phyloP scores from a whole-genome alignment of 2,329 filamentous ascomycete species.

The Diaporthe citriasiana region DNA sequence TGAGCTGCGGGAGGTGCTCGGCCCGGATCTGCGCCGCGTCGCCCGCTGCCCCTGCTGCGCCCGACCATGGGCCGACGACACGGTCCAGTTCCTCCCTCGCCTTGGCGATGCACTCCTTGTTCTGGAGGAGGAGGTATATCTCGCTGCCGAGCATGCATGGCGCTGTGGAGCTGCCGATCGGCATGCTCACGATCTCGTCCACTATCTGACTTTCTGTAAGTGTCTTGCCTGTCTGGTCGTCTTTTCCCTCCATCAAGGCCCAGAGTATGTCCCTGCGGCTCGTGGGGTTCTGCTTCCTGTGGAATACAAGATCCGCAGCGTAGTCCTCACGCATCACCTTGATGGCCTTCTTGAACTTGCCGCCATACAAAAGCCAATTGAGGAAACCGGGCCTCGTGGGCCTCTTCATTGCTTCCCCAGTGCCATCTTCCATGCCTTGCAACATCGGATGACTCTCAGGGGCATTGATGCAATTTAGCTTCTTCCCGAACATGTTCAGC shows the following conservation, averaged over 20 bases:
- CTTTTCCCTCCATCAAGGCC: constrained; percentile 69
- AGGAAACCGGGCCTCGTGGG: constrained; percentile 65
- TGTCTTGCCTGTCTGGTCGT: constrained; percentile 71
- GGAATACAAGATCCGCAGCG: constrained; percentile 69
- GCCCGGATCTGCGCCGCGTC: constrained; percentile 56
- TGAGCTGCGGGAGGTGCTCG: constrained; percentile 64
- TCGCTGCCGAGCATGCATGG: constrained; percentile 60
- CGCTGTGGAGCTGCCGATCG: constrained; percentile 69
- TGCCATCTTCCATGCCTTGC: constrained; percentile 67
- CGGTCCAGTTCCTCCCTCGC: constrained; percentile 69
- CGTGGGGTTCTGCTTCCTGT: constrained; percentile 66
- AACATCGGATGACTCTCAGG: constrained; percentile 62
- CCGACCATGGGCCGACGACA: constrained; percentile 55
- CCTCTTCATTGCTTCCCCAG: constrained; percentile 68
- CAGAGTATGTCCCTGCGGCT: constrained; percentile 73
- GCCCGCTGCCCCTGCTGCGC: constrained; percentile 42
- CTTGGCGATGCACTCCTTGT: constrained; percentile 61
- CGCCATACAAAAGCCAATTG: constrained; percentile 65
- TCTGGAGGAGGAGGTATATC: constrained; percentile 66
- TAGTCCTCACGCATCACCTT: constrained; percentile 65
- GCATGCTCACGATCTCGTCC: constrained; percentile 78
- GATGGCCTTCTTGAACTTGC: constrained; percentile 68
- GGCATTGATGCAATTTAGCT: constrained; percentile 61
- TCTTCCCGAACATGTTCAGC: constrained; percentile 65
- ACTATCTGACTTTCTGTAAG: constrained; percentile 73